These are phyloP conservation scores for Aspergillus calidoustus DNA, from an alignment of 2,329 filamentous ascomycete genomes.

Conservation along the genomic window DNA sequence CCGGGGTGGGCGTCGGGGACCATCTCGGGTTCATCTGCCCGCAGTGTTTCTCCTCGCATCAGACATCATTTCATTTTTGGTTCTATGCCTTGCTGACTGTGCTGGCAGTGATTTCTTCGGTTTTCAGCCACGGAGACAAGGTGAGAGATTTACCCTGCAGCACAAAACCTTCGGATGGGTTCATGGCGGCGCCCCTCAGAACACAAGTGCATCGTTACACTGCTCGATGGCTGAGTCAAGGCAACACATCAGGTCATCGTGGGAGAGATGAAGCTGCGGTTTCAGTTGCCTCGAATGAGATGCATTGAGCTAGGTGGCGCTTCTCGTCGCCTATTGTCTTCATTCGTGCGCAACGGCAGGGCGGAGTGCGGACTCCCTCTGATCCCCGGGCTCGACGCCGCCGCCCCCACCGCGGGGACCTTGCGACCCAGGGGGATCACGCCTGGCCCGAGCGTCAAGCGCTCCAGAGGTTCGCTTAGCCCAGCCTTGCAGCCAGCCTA, in stretches of 20 bases:
- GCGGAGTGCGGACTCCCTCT: background rate
- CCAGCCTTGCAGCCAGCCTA: background rate
- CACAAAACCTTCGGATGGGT: background rate
- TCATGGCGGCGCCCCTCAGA: background rate
- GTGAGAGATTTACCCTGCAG: background rate
- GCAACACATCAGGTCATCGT: background rate
- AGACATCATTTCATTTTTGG: background rate
- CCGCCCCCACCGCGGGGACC: constrained; percentile 7
- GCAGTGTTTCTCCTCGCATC: background rate
- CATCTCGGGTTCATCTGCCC: constrained; percentile 11
- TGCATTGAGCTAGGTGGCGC: too few species aligned
- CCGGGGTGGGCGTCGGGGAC: constrained; percentile 13
- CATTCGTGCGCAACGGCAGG: too few species aligned
- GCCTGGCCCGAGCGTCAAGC: background rate
- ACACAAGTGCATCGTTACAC: constrained; percentile 9
- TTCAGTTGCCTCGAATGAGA: too few species aligned
- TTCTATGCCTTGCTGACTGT: background rate
- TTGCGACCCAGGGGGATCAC: background rate
- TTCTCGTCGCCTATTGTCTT: too few species aligned
- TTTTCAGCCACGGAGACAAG: background rate
- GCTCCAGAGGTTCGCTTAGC: background rate
- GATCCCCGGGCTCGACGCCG: constrained; percentile 1
- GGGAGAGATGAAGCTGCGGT: background rate
- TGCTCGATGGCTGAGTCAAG: background rate
- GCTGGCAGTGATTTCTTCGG: background rate